Evolutionary conservation across 1,284 basidiomycete species (phyloP).

Genomic region (Austropuccinia psidii): DNA sequence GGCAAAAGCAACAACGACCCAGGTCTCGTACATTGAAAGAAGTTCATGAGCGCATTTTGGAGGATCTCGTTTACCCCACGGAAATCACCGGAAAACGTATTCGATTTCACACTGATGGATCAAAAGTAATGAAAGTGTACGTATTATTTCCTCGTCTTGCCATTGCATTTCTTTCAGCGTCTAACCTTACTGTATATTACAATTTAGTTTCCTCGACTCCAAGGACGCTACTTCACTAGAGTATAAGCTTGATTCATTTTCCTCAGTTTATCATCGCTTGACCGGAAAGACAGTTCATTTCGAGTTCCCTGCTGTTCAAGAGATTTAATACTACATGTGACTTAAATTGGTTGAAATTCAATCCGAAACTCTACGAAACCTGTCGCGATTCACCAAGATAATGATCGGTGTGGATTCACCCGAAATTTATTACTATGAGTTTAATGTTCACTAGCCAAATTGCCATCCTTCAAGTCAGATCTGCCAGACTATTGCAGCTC

Average conservation of each 20-base stretch:
- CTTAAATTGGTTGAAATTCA: no score
- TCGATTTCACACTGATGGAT: constrained; percentile 52
- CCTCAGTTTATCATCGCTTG: constrained; percentile 84
- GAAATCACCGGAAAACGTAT: constrained; percentile 99
- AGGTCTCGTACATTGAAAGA: constrained; percentile 92
- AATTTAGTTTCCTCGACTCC: constrained; percentile 82
- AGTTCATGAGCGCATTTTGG: constrained; percentile 96
- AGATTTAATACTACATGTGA: constrained; percentile 5
- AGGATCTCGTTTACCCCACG: constrained; percentile 97
- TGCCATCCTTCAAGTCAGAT: no score
- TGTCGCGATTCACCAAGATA: no score
- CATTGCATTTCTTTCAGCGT: background rate
- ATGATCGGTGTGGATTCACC: no score
- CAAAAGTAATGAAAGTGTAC: constrained; percentile 45
- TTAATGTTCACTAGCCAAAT: no score
- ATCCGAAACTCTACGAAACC: no score
- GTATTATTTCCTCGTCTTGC: background rate
- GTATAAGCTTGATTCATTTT: constrained; percentile 98
- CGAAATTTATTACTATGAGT: no score
- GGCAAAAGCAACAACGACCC: constrained; percentile 91
- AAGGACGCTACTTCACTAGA: constrained; percentile 98
- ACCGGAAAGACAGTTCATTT: constrained; percentile 81
- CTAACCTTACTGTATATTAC: background rate
- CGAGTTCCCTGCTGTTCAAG: constrained; percentile 40
- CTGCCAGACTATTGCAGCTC: no score